Evolutionary conservation across 2,329 filamentous ascomycete genomes (phyloP).

Genomic region (Neoarthrinium moseri): DNA sequence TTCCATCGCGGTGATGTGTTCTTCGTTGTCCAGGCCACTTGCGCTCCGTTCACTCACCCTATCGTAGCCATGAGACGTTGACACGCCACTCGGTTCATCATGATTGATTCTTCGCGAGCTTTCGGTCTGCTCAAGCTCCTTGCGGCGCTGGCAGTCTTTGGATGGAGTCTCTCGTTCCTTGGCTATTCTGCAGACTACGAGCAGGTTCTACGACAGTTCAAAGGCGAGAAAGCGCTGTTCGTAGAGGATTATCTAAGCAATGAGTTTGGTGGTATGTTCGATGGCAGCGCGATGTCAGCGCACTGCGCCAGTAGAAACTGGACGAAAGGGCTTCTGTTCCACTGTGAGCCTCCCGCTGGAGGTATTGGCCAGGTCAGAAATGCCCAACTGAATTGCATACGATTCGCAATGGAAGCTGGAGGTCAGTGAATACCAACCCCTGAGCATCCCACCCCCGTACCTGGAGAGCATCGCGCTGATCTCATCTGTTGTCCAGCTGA

Average conservation of each 20-base stretch:
- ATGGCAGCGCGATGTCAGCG: constrained; percentile 26
- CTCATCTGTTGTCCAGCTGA: constrained; percentile 25
- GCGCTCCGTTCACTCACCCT: too few relatives aligned
- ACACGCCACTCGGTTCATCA: constrained; percentile 17
- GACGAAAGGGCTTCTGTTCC: constrained; percentile 39
- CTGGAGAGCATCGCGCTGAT: not conserved
- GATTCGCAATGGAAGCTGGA: constrained; percentile 46
- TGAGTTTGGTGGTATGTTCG: constrained; percentile 30
- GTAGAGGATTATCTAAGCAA: constrained; percentile 30
- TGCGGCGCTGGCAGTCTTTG: constrained; percentile 19
- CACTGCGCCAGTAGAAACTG: constrained; percentile 37
- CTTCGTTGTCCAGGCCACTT: too few relatives aligned
- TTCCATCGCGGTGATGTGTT: too few relatives aligned
- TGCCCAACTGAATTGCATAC: constrained; percentile 42
- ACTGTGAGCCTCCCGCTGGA: constrained; percentile 40
- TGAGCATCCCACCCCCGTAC: not conserved
- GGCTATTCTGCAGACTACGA: constrained; percentile 20
- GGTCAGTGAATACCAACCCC: constrained; percentile 25
- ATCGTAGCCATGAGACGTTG: too few relatives aligned
- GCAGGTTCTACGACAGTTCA: constrained; percentile 19
- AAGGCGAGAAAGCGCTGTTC: constrained; percentile 31
- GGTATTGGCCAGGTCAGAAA: constrained; percentile 44
- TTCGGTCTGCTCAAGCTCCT: constrained; percentile 23
- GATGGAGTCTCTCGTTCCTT: constrained; percentile 25
- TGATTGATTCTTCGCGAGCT: constrained; percentile 23